A percentile compares a stretch with the other conserved stretches of the same genome.
phyloP scores from a whole-genome alignment of 148 eudicot genomes.

The Chenopodium suecicum region DNA sequence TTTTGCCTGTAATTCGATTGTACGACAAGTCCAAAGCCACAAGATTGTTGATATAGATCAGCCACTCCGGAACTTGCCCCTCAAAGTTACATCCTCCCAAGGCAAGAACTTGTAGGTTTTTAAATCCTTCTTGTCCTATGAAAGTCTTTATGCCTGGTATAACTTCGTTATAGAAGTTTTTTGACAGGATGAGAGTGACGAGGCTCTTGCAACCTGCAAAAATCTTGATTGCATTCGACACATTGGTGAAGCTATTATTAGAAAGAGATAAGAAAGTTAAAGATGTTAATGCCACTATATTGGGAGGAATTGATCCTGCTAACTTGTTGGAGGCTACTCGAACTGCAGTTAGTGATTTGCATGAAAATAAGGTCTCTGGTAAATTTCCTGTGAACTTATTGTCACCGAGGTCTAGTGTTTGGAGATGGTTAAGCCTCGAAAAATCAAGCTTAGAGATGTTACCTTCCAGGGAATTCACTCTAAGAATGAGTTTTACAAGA shows the following conservation, averaged over 20 bases:
- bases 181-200: constrained; percentile 48
- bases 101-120: constrained; percentile 55
- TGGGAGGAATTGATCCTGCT: constrained; percentile 54
- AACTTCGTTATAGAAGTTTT: constrained; percentile 56
- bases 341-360: constrained; percentile 65
- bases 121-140: constrained; percentile 40
- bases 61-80: constrained; percentile 69
- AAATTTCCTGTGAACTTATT: constrained; percentile 62
- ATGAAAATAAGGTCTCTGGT: constrained; percentile 63
- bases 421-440: constrained; percentile 46
- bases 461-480: constrained; percentile 62
- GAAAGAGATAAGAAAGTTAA: constrained; percentile 79
- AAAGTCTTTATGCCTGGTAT: constrained; percentile 41
- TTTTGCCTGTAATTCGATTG: constrained; percentile 54
- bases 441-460: constrained; percentile 65
- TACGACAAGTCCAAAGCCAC: constrained; percentile 62
- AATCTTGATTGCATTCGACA: constrained; percentile 50
- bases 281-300: constrained; percentile 39
- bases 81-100: constrained; percentile 60
- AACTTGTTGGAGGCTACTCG: constrained; percentile 58
- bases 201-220: constrained; percentile 61
- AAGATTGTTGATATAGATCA: constrained; percentile 44
- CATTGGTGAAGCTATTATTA: constrained; percentile 59
- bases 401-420: constrained; percentile 64
- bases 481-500: constrained; percentile 45